phyloP scores from a whole-genome alignment of 2,329 filamentous ascomycete species.

The Alternaria gansuensis region DNA sequence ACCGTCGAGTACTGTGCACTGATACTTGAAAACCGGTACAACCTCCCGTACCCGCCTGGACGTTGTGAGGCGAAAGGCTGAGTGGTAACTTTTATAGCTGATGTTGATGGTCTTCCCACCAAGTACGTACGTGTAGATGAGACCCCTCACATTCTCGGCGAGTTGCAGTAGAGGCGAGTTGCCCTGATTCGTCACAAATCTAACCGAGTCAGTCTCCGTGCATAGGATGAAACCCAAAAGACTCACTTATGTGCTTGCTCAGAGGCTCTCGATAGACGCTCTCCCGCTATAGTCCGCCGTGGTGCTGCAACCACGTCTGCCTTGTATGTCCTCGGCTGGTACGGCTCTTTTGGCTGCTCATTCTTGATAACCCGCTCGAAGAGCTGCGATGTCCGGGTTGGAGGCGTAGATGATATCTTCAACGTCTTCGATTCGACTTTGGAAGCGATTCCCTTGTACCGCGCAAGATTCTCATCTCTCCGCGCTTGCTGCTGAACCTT shows the following conservation, averaged over 20 bases:
- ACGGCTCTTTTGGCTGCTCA: slow-evolving; percentile 20
- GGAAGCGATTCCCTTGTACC: neutral
- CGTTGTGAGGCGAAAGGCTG: neutral
- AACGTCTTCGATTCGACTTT: neutral
- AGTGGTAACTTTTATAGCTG: slow-evolving; percentile 34
- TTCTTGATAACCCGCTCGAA: slow-evolving; percentile 21
- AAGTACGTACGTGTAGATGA: slow-evolving; percentile 35
- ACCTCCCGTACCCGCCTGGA: slow-evolving; percentile 2
- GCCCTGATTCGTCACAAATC: slow-evolving; percentile 38
- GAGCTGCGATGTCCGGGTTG: slow-evolving; percentile 19
- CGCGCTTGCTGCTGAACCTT: slow-evolving; percentile 17
- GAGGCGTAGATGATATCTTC: slow-evolving; percentile 6
- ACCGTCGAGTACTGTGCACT: slow-evolving; percentile 28
- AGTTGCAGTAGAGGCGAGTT: slow-evolving; percentile 39
- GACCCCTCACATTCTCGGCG: slow-evolving; percentile 32
- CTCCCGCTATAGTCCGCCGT: slow-evolving; percentile 21
- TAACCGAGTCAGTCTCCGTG: slow-evolving; percentile 11
- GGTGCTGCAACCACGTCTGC: slow-evolving; percentile 20
- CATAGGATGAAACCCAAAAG: neutral
- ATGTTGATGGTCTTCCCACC: slow-evolving; percentile 43
- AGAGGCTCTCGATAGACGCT: slow-evolving; percentile 22
- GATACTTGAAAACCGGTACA: slow-evolving; percentile 36
- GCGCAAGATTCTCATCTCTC: slow-evolving; percentile 3
- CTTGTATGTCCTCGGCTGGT: slow-evolving; percentile 26
- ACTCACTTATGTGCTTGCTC: slow-evolving; percentile 30